Evolutionary conservation across 371 early-diverging fungal species (phyloP).

Genomic region (Dentiscutata heterogama): DNA sequence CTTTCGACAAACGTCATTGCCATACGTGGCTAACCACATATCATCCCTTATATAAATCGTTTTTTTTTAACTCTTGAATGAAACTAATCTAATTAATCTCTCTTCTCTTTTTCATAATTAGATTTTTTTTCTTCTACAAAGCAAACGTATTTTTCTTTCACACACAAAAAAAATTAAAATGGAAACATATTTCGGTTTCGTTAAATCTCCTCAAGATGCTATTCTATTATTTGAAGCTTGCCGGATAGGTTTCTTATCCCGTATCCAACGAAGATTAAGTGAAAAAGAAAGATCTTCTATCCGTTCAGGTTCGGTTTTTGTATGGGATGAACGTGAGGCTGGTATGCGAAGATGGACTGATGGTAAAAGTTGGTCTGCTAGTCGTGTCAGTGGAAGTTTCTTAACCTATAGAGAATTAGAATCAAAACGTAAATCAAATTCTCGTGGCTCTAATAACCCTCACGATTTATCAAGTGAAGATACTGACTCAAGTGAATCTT

Average conservation of each 20-base stretch:
- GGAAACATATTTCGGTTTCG: constrained; percentile 72
- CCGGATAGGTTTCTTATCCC: constrained; percentile 67
- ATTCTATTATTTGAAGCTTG: constrained; percentile 81
- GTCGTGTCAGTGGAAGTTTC: constrained; percentile 85
- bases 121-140: no score
- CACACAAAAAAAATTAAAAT: not conserved
- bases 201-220: constrained; percentile 80
- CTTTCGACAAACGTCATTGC: no score
- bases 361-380: constrained; percentile 89
- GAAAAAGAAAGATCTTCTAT: constrained; percentile 81
- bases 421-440: constrained; percentile 43
- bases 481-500: constrained; percentile 45
- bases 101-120: no score
- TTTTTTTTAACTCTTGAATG: no score
- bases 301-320: constrained; percentile 87
- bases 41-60: no score
- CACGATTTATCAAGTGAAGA: constrained; percentile 46
- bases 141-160: no score
- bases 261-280: constrained; percentile 77
- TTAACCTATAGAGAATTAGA: constrained; percentile 80
- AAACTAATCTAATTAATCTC: no score
- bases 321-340: constrained; percentile 89
- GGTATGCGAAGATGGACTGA: constrained; percentile 95
- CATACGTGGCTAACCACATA: no score
- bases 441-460: constrained; percentile 40